phyloP scores from a whole-genome alignment of 2,329 filamentous ascomycete species.

The Claviceps digitariae region DNA sequence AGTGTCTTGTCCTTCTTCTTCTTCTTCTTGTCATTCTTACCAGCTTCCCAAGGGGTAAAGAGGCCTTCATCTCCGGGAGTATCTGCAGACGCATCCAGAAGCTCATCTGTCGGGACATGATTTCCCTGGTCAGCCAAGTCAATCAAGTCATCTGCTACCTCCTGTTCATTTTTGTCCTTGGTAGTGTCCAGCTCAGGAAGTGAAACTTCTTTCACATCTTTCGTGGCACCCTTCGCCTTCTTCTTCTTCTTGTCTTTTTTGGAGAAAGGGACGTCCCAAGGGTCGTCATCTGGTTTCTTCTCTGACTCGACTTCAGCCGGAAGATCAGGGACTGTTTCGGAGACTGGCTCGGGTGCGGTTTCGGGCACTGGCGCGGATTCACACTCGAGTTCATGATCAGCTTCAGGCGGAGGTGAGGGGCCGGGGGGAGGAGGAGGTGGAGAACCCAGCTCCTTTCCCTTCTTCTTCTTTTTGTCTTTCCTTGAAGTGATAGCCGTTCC shows the following conservation, averaged over 20 bases:
- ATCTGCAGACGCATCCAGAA: slow-evolving; percentile 17
- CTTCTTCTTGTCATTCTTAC: slow-evolving; percentile 31
- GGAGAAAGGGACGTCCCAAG: slow-evolving; percentile 10
- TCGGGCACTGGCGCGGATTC: slow-evolving; percentile 5
- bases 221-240: slow-evolving; percentile 2
- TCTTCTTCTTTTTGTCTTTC: slow-evolving; percentile 18
- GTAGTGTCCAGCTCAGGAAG: not conserved
- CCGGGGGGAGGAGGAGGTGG: too few relatives aligned
- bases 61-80: slow-evolving; percentile 33
- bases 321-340: slow-evolving; percentile 12
- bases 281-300: slow-evolving; percentile 7
- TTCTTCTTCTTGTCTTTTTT: slow-evolving; percentile 12
- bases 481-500: slow-evolving; percentile 12
- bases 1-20: slow-evolving; percentile 40
- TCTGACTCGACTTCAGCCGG: not conserved
- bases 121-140: slow-evolving; percentile 19
- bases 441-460: slow-evolving; percentile 2
- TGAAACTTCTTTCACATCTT: not conserved
- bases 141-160: slow-evolving; percentile 22
- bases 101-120: slow-evolving; percentile 12
- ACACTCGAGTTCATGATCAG: slow-evolving; percentile 3
- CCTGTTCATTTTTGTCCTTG: slow-evolving; percentile 28
- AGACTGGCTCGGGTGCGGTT: slow-evolving; percentile 7
- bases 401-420: not conserved
- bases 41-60: slow-evolving; percentile 42